Evolutionary conservation across 2,329 filamentous ascomycete species (phyloP).

Genomic region (Talaromyces verruculosus): DNA sequence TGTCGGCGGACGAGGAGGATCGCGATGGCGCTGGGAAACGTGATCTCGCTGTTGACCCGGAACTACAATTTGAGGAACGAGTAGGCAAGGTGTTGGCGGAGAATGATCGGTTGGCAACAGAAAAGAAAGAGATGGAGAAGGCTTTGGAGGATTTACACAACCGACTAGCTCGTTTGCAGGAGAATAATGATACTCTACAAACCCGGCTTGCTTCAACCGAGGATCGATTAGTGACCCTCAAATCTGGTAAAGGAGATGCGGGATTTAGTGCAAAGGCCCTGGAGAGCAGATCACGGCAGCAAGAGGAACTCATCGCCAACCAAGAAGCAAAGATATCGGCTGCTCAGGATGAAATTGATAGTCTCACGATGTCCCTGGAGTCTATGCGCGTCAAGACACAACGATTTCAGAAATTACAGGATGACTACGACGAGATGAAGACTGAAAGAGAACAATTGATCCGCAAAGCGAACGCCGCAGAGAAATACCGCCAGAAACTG

Average conservation of each 20-base stretch:
- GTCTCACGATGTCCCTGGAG: slow-evolving; percentile 46
- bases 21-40: slow-evolving; percentile 36
- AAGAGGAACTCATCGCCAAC: slow-evolving; percentile 68
- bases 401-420: slow-evolving; percentile 48
- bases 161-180: slow-evolving; percentile 57
- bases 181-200: slow-evolving; percentile 50
- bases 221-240: slow-evolving; percentile 55
- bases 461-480: slow-evolving; percentile 50
- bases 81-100: slow-evolving; percentile 51
- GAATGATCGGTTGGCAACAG: slow-evolving; percentile 59
- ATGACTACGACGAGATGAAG: slow-evolving; percentile 52
- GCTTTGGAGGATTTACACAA: slow-evolving; percentile 57
- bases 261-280: slow-evolving; percentile 48
- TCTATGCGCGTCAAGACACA: slow-evolving; percentile 48
- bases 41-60: slow-evolving; percentile 43
- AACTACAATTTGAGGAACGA: slow-evolving; percentile 51
- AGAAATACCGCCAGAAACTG: slow-evolving; percentile 52
- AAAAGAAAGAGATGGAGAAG: slow-evolving; percentile 52
- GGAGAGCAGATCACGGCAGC: slow-evolving; percentile 57
- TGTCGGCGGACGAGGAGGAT: slow-evolving; percentile 40
- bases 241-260: slow-evolving; percentile 48
- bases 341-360: slow-evolving; percentile 46
- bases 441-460: slow-evolving; percentile 48
- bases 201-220: slow-evolving; percentile 47
- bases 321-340: slow-evolving; percentile 67